Base-by-base conservation (phyloP, 2,329 filamentous ascomycete species). In the Geosmithia flava region DNA sequence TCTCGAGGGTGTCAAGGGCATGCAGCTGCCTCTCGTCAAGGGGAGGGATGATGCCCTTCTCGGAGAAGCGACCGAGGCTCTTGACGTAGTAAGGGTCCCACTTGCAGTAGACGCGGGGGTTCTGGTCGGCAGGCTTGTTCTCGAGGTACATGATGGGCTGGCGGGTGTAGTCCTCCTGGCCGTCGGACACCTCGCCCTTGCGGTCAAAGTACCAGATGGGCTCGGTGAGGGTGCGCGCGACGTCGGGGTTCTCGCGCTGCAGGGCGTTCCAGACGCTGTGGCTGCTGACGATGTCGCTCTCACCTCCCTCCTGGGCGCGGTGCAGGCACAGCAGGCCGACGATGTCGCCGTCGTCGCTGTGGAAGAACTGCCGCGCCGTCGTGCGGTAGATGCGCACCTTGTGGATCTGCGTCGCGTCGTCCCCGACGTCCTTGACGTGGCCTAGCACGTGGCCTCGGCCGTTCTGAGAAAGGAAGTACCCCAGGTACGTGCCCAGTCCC, bases 191-290 rank as follows among this genome's bases (percentile, higher is more conserved):
- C 69, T 95, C 88, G 10, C 88, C 88, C 68, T 95, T 95, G 50
- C 88, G 83, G 65, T 95, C 88, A 62, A 94, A 90, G 68, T 94
- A 93, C 88, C 88, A 95, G 54, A 87, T 81, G 1, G 88, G 87
- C 59, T 82, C 68, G 1, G 84, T 83, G 50, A 95, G 70, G 4
- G 81, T 74, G 61, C 85, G 78, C 1, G 87, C 83, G 2, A 94
- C 83, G 57, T 93, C 87, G 0, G 87, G 87, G n/a, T 85, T 74
- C 61, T 91, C 81, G 45, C 65, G 66, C 59, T 88, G 84, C 46
- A 95, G 71, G 39, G 75, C 75, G 64, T 95, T 94, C 78, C 85
- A 95, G 43, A 94, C 84, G 54, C 80, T 69, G 62, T 95, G 88
- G 16, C 80, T 76, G 47, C 80, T 86, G 46, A 84, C 83, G 47